Evolutionary conservation across 1,284 basidiomycete genomes (phyloP), one percentile per base, ranked within the genome.

Genomic region (Naganishia cerealis): DNA sequence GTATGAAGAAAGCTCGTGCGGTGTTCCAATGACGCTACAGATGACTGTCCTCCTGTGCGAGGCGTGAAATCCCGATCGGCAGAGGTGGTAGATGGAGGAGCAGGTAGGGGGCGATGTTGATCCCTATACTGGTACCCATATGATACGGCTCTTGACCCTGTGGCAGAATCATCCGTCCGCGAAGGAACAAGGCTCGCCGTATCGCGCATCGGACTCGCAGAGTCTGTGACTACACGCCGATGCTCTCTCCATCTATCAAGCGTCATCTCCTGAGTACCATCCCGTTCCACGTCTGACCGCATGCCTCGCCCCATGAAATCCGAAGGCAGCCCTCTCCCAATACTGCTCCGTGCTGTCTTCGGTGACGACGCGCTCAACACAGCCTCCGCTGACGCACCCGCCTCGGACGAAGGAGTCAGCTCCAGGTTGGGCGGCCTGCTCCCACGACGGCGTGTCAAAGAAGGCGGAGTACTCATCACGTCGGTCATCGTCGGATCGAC

Each of bases 91-190:
- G 24, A 59, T 48, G 40, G 40, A 1, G 42, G 57, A 46, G 61
- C 61, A 42, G 61, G 61, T 26, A 63, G 42, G 18, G 61, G 61
- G 24, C 61, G 50, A 63, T 42, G 50, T 40, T 53, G 33, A 26
- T 38, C 24, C 38, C 16, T 13, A 21, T 48, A 16, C 13, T 46
- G 36, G 16, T 63, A 40, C 38, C 46, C 46, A 24, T 50, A 50
- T 9, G 61, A 54, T 13, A 63, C 61, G 21, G 61, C 40, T 6
- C 61, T 46, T 29, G 50, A 42, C 26, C 36, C 21, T 15, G 38
- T 18, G 7, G n/a, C 18, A 16, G 38, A 3, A 16, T 52, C 50
- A 15, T 26, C 24, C 33, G 13, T 24, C 0, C 21, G 43, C 16
- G 18, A 48, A 21, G 43, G 16, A 26, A 21, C 15, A 39, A 26